Evolutionary conservation across 495 filamentous ascomycete species (phyloP), one percentile per base, ranked within the genome.

Genomic region (Talaromyces thailandensis): DNA sequence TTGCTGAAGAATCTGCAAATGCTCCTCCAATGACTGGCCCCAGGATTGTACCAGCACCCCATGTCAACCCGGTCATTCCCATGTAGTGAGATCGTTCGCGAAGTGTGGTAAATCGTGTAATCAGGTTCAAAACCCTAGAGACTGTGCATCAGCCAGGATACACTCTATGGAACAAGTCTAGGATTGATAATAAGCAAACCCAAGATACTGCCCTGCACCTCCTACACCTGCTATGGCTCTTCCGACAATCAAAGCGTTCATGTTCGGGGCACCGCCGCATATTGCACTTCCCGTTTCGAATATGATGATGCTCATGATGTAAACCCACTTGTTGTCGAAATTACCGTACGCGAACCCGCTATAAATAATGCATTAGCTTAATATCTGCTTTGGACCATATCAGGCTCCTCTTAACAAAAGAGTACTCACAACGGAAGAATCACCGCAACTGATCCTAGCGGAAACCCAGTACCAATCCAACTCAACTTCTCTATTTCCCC

Each of bases 21-120:
- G 77, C 75, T 29, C 82, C 84, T 2, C 84, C 81, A 23, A 85
- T 69, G 18, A 86, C 67, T 26, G 84, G 81, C 12, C 84, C 84
- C 2, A 83, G 66, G 6, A 83, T 74, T 1, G n/a, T 32, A 2
- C 81, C 81, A 11, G 77, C 18, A 43, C 76, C 81, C 75, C 76
- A 85, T 31, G 58, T 43, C 2, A 67, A 37, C 9, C 69, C 63
- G 2, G 71, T 69, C 8, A 75, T 56, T 37, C 73, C 74, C 25
- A 83, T 68, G 52, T 83, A 83, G 11, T 71, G 67, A 3, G 75
- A 72, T 2, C 77, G 73, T 65, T 84, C 76, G 2, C 68, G 61
- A 2, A 72, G 69, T 0, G 72, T 73, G 2, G 79, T 80, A 11
- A 74, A 71, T 31, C 69, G 67, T 0, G 78, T 69, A 18, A 84